These are phyloP conservation scores for Thelephora ganbajun DNA, from an alignment of 768 basidiomycete genomes.

Conservation along the genomic window DNA sequence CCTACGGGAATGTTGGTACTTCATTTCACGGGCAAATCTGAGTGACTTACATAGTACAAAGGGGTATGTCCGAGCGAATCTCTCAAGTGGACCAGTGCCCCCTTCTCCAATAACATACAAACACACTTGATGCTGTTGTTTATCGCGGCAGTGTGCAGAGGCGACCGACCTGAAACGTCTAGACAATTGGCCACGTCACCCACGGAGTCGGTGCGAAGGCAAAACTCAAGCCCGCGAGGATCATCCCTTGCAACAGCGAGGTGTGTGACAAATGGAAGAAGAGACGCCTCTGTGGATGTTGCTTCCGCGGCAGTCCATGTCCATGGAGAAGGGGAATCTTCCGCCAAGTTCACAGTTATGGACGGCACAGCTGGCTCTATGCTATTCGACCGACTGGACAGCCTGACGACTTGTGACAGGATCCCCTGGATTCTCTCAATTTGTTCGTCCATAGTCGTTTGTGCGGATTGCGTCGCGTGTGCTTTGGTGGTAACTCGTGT, in stretches of 20 bases:
- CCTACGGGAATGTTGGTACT: conserved; percentile 25
- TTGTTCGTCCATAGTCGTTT: conserved; percentile 28
- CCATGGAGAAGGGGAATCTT: conserved; percentile 48
- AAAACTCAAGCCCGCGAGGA: conserved; percentile 43
- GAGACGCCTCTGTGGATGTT: conserved; percentile 47
- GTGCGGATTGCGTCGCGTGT: conserved; percentile 28
- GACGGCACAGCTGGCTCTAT: neutral
- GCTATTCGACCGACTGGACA: conserved; percentile 22
- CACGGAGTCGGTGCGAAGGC: conserved; percentile 20
- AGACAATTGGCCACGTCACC: conserved; percentile 65
- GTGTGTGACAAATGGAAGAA: conserved; percentile 69
- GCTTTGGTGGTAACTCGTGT: conserved; percentile 32
- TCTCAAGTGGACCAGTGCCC: conserved; percentile 72
- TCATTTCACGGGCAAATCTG: neutral
- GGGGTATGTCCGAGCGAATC: conserved; percentile 74
- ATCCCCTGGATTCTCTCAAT: conserved; percentile 50
- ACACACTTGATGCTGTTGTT: conserved; percentile 37
- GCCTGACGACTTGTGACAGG: conserved; percentile 53
- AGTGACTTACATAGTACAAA: conserved; percentile 55
- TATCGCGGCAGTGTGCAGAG: conserved; percentile 68
- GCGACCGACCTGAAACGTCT: conserved; percentile 62
- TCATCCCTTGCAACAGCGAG: conserved; percentile 67
- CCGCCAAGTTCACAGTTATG: conserved; percentile 19
- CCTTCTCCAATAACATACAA: conserved; percentile 44
- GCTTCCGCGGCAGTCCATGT: conserved; percentile 69